Evolutionary conservation across 2,329 filamentous ascomycete species (phyloP).

Genomic region (Ophioceras dolichostomum): DNA sequence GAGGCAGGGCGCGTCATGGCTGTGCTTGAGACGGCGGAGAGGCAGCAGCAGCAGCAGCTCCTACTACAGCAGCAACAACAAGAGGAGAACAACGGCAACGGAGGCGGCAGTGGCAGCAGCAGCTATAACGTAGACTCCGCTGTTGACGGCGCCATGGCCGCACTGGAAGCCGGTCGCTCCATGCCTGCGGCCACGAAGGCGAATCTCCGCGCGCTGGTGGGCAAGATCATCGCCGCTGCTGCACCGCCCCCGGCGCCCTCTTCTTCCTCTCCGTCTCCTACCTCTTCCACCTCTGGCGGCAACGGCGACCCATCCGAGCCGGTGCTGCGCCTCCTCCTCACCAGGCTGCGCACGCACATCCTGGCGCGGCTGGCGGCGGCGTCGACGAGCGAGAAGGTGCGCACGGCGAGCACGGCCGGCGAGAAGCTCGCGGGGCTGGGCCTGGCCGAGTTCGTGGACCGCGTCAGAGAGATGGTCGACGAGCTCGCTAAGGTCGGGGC

Average conservation of each 20-base stretch:
- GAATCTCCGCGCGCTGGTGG: conserved; percentile 45
- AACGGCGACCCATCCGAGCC: conserved; percentile 35
- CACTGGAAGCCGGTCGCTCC: conserved; percentile 48
- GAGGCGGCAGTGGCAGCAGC: neutral
- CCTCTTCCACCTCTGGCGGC: too few species aligned
- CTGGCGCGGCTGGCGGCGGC: conserved; percentile 50
- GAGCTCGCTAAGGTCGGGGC: conserved; percentile 50
- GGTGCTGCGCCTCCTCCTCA: conserved; percentile 54
- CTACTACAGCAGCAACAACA: neutral
- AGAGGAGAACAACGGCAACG: neutral
- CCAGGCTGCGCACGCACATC: conserved; percentile 54
- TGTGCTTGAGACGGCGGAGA: conserved; percentile 45
- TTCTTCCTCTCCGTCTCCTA: too few species aligned
- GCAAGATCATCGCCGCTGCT: conserved; percentile 39
- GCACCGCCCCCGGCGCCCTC: conserved; percentile 28
- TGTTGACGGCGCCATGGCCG: conserved; percentile 49
- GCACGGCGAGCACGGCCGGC: conserved; percentile 53
- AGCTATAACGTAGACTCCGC: conserved; percentile 21
- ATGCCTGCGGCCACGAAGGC: conserved; percentile 51
- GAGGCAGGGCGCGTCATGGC: conserved; percentile 61
- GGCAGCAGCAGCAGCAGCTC: conserved; percentile 23
- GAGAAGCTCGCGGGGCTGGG: conserved; percentile 60
- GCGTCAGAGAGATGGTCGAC: conserved; percentile 57
- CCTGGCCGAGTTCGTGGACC: conserved; percentile 60
- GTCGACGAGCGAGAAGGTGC: conserved; percentile 58